phyloP scores from a whole-genome alignment of 140 eudicot species.

The Anethum foeniculum region DNA sequence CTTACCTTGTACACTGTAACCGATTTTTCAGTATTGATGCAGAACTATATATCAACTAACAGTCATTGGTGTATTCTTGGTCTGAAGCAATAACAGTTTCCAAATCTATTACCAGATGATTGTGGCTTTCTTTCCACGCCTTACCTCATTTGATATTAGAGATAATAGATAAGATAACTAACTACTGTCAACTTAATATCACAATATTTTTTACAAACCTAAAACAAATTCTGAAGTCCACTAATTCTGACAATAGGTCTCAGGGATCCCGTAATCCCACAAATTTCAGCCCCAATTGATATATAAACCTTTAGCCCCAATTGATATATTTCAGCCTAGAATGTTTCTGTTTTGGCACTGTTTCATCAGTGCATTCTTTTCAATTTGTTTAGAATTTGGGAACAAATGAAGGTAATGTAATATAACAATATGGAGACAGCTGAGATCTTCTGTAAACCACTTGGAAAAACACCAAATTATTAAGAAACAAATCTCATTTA shows the following conservation, averaged over 20 bases:
- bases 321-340: neutral
- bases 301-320: neutral
- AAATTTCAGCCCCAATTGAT: neutral
- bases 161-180: neutral
- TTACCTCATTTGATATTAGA: neutral
- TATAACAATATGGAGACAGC: neutral
- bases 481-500: neutral
- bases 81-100: neutral
- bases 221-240: neutral
- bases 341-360: neutral
- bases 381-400: neutral
- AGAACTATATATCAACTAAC: neutral
- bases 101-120: neutral
- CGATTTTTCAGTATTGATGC: neutral
- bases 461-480: neutral
- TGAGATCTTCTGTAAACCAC: neutral
- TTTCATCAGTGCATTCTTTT: neutral
- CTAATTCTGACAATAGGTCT: neutral
- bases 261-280: neutral
- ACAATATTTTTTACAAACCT: neutral
- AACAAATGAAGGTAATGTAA: neutral
- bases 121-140: neutral
- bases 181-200: neutral
- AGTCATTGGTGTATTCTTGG: neutral
- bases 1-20: neutral